Percentiles rank a stretch among this genome's conserved stretches.
These are phyloP conservation scores for Trichosporon sp. DNA, from an alignment of 1,284 basidiomycete genomes.

Conservation along the genomic window DNA sequence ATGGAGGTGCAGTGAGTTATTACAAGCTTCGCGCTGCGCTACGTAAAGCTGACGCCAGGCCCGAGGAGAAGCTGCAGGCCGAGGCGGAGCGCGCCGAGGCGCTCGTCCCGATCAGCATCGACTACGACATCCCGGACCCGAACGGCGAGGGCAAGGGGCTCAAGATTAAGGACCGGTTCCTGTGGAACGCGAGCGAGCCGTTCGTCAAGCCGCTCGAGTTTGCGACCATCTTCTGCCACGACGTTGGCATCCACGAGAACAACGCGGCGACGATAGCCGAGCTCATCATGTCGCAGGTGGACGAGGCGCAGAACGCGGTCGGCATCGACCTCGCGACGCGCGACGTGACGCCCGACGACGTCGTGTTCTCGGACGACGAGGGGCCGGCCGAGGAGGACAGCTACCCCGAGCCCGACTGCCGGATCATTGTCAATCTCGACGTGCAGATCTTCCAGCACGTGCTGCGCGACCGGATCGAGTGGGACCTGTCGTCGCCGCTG, in stretches of 20 bases:
- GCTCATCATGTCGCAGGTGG: constrained; percentile 83
- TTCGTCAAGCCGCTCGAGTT: constrained; percentile 78
- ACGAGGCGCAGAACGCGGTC: constrained; percentile 76
- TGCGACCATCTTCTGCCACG: constrained; percentile 77
- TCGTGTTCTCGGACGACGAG: constrained; percentile 34
- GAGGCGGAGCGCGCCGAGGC: constrained; percentile 64
- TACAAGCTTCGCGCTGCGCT: too few relatives aligned
- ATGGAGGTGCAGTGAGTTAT: neutral
- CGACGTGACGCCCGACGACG: constrained; percentile 39
- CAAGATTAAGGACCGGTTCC: constrained; percentile 87
- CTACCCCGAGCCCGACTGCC: constrained; percentile 70
- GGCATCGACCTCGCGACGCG: constrained; percentile 55
- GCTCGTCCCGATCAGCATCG: constrained; percentile 86
- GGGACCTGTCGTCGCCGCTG: constrained; percentile 89
- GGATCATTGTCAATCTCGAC: constrained; percentile 88
- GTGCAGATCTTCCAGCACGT: constrained; percentile 93
- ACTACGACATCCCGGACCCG: constrained; percentile 74
- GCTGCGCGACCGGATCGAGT: constrained; percentile 91
- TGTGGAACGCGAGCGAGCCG: constrained; percentile 82
- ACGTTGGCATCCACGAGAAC: constrained; percentile 70
- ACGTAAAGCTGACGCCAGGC: constrained; percentile 51
- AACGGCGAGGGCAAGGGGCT: constrained; percentile 55
- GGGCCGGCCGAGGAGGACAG: constrained; percentile 37
- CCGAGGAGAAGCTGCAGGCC: constrained; percentile 61
- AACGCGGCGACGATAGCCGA: constrained; percentile 75